Evolutionary conservation across 108 stramenopile species (phyloP).

Genomic region (Schizochytrium sp.): DNA sequence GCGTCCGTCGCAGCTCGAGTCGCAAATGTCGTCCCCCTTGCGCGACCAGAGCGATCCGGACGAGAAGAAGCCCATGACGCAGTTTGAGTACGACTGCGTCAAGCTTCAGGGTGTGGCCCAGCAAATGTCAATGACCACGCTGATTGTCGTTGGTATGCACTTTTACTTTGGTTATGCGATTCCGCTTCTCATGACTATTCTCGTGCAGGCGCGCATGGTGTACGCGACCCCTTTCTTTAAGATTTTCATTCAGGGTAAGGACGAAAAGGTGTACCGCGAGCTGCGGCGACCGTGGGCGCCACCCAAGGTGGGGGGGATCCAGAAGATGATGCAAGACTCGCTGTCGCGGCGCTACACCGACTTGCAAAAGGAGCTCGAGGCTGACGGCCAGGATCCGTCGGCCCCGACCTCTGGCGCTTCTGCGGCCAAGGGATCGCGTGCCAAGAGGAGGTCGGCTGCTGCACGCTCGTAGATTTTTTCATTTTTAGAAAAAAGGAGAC

Average conservation of each 20-base stretch:
- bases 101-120: background rate
- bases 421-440: too few species aligned
- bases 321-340: background rate
- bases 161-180: background rate
- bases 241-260: background rate
- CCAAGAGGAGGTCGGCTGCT: too few species aligned
- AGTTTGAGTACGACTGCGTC: background rate
- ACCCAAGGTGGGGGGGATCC: background rate
- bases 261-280: slow-evolving; percentile 1
- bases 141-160: background rate
- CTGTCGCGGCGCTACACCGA: background rate
- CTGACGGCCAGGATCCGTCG: background rate
- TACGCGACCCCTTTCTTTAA: background rate
- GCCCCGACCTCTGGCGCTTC: background rate
- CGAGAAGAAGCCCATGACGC: slow-evolving; percentile 5
- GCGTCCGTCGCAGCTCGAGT: background rate
- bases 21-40: background rate
- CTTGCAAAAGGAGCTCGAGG: background rate
- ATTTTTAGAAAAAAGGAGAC: too few species aligned
- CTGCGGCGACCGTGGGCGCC: background rate
- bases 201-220: background rate
- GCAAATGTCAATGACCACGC: background rate
- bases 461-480: too few species aligned
- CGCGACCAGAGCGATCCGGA: background rate
- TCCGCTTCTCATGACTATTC: background rate